Conservation (phyloP, 352 stramenopile genomes). For the Chrysophaeum taylorii region DNA sequence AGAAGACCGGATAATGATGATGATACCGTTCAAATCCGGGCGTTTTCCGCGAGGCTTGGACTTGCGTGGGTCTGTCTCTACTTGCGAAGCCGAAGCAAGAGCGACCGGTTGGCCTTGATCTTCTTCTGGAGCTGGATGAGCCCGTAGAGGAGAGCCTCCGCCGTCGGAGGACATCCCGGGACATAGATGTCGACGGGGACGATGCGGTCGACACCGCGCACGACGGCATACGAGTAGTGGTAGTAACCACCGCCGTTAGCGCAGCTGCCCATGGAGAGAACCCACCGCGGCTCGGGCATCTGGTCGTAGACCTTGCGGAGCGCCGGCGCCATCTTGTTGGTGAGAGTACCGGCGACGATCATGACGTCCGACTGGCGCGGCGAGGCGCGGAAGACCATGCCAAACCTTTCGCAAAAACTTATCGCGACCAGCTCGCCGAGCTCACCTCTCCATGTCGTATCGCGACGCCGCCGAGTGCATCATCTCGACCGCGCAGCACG, state of each 20-base stretch:
- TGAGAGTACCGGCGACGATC: conserved; percentile 97
- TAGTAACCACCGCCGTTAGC: conserved; percentile 93
- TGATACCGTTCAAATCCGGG: not conserved
- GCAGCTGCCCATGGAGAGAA: conserved; percentile 96
- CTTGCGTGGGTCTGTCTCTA: no score
- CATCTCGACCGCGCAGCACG: conserved; percentile 99
- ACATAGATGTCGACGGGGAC: conserved; percentile 99
- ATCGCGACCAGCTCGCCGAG: conserved; percentile 83
- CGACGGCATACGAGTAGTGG: conserved; percentile 94
- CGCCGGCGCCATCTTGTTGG: conserved; percentile 99
- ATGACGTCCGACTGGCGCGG: conserved; percentile 86
- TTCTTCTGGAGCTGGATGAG: conserved; percentile 99
- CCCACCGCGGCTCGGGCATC: conserved; percentile 96
- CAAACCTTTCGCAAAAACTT: conserved; percentile 90
- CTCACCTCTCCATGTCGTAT: conserved; percentile 89
- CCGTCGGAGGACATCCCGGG: conserved; percentile 94
- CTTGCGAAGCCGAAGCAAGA: conserved; percentile 89
- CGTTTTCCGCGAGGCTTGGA: not conserved
- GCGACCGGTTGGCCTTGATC: conserved; percentile 92
- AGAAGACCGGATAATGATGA: not conserved
- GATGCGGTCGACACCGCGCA: conserved; percentile 90
- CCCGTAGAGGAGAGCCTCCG: conserved; percentile 93
- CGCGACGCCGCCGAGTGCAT: conserved; percentile 80
- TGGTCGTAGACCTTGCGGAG: conserved; percentile 96
- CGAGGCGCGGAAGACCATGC: conserved; percentile 92